Conservation (phyloP, 768 basidiomycete genomes). For the Termitomyces sp. region DNA sequence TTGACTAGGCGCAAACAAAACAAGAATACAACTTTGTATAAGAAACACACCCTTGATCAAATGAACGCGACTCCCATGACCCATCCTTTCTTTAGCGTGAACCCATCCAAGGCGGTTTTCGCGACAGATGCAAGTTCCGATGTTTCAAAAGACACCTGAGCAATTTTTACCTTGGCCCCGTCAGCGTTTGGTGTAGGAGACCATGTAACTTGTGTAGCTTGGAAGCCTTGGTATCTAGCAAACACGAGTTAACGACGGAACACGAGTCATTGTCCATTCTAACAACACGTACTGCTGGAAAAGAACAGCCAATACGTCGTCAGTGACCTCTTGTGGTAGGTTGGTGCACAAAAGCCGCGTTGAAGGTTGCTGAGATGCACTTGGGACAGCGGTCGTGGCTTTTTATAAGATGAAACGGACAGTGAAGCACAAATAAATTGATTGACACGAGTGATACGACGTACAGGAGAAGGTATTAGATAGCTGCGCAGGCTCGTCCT, state of each 20-base stretch:
- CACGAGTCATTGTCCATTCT: too few relatives aligned
- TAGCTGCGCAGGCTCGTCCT: slow-evolving; percentile 54
- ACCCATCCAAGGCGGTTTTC: slow-evolving; percentile 79
- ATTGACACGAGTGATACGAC: slow-evolving; percentile 25
- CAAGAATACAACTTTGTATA: slow-evolving; percentile 6
- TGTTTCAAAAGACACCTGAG: slow-evolving; percentile 74
- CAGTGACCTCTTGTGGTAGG: slow-evolving; percentile 85
- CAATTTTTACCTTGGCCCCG: slow-evolving; percentile 70
- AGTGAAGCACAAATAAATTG: slow-evolving; percentile 25
- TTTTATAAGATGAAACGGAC: slow-evolving; percentile 15
- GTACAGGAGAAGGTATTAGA: slow-evolving; percentile 38
- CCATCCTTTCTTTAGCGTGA: slow-evolving; percentile 83
- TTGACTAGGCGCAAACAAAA: background rate
- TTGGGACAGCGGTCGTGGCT: slow-evolving; percentile 37
- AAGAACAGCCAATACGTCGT: slow-evolving; percentile 78
- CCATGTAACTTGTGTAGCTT: slow-evolving; percentile 60
- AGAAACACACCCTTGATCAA: slow-evolving; percentile 17
- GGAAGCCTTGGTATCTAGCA: slow-evolving; percentile 78
- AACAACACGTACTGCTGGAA: slow-evolving; percentile 81
- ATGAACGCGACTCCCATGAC: slow-evolving; percentile 76
- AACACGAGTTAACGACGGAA: background rate
- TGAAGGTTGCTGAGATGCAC: slow-evolving; percentile 48
- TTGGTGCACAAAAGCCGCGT: slow-evolving; percentile 74
- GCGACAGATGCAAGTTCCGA: slow-evolving; percentile 71
- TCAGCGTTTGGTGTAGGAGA: slow-evolving; percentile 63